Base-by-base conservation (phyloP, 495 filamentous ascomycete genomes). In the Daldinia loculata region DNA sequence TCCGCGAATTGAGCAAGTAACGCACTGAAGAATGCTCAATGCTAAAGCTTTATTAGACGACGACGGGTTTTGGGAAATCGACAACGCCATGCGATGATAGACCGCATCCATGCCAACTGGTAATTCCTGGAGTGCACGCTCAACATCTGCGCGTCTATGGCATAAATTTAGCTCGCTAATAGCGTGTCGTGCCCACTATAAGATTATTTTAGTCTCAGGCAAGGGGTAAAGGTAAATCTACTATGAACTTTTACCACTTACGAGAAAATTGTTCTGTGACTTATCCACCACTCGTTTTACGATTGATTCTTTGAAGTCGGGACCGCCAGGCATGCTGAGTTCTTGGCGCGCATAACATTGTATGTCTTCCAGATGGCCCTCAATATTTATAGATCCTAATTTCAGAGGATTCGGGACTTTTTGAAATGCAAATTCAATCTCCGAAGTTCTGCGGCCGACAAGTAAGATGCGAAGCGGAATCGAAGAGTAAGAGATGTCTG, bases 101-200 rank as follows among this genome's bases (percentile, higher is more conserved):
- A 85, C 22, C 0, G 67, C 63, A 27, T 82, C 78, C 82, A 84
- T 82, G 3, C 75, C 83, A 24, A 61, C 51, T 2, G 83, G 83
- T 1, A 83, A 50, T 19, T 83, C 67, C 14, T 80, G 26, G 4
- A 85, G 72, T 7, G 78, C 80, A 8, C 50, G 17, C 17, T 71
- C 71, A 22, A 71, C 63, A 1, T 64, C 77, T 43, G 27, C 80
- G 50, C 50, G 71, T 57, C 14, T 74, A 72, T 65, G 75, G 32
- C 30, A 77, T 75, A 56, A 69, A 70, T 74, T 74, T 0, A 85
- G 38, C 61, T 78, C 69, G 8, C 80, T 70, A 22, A 84, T 62
- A 55, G 75, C 77, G 52, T 78, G 76, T 41, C 74, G 74, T 24
- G 76, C 79, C 78, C 77, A 80, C 38, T 66, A 29, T 0, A 70